Evolutionary conservation across 2,329 filamentous ascomycete species (phyloP).

Genomic region (Calonectria hawksworthii): DNA sequence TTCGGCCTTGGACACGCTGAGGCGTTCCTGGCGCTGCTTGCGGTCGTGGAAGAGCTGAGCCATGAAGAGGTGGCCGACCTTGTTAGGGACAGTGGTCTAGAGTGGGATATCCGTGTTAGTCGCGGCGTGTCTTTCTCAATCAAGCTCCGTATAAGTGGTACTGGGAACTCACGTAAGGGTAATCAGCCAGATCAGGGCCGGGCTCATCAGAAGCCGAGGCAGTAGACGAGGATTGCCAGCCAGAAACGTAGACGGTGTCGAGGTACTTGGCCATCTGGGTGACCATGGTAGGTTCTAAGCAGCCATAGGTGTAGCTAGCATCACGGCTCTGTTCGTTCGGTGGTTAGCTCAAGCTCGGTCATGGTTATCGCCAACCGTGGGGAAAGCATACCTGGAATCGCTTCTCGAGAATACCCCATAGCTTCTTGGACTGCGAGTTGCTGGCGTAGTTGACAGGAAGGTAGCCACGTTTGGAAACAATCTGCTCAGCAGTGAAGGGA

Average conservation of each 20-base stretch:
- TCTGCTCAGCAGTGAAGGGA: slow-evolving; percentile 95
- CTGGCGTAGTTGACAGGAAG: slow-evolving; percentile 93
- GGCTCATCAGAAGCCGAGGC: slow-evolving; percentile 96
- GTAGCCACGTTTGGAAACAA: slow-evolving; percentile 94
- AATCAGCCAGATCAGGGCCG: slow-evolving; percentile 97
- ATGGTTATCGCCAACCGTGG: not conserved
- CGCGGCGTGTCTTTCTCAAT: not conserved
- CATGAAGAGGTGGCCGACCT: slow-evolving; percentile 97
- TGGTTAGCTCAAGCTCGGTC: not conserved
- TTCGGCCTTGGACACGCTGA: slow-evolving; percentile 80
- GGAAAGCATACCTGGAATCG: slow-evolving; percentile 81
- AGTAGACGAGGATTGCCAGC: slow-evolving; percentile 98
- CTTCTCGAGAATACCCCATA: slow-evolving; percentile 90
- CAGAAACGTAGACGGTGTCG: slow-evolving; percentile 98
- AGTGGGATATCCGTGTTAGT: slow-evolving; percentile 55
- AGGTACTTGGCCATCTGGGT: slow-evolving; percentile 99
- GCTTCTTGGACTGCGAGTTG: slow-evolving; percentile 91
- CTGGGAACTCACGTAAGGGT: slow-evolving; percentile 79
- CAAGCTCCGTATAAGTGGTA: not conserved
- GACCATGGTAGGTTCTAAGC: slow-evolving; percentile 97
- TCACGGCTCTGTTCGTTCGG: slow-evolving; percentile 74
- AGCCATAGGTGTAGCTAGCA: slow-evolving; percentile 95
- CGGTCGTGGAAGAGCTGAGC: slow-evolving; percentile 99
- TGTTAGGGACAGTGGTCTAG: slow-evolving; percentile 97
- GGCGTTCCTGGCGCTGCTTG: slow-evolving; percentile 96